Percentiles rank a stretch among this genome's conserved stretches.
Conservation (phyloP, 805 yeast species). For the Grigorovia yakushimaensis region DNA sequence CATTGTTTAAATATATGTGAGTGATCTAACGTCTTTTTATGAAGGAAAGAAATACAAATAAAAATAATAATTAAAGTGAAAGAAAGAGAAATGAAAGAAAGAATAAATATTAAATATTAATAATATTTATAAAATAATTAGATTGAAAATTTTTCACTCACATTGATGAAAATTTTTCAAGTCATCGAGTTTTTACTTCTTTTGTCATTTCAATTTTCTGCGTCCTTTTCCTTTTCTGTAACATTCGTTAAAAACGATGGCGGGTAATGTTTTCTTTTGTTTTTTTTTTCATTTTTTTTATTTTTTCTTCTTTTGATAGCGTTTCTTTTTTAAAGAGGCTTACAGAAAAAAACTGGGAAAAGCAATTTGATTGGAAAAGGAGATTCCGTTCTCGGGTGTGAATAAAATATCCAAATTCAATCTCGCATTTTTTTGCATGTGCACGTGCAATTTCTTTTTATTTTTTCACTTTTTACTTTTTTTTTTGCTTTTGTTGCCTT, state of each 20-base stretch:
- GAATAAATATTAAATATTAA: background rate
- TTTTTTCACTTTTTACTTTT: too few relatives aligned
- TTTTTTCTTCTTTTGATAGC: background rate
- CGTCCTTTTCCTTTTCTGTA: background rate
- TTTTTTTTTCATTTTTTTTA: background rate
- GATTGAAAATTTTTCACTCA: background rate
- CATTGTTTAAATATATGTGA: constrained; percentile 40
- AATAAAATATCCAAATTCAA: background rate
- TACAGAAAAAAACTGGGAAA: too few relatives aligned
- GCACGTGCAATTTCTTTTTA: background rate
- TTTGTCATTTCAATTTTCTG: background rate
- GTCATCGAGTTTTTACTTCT: background rate
- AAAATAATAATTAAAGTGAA: background rate
- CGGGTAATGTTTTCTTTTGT: background rate
- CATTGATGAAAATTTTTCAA: background rate
- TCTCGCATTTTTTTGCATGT: background rate
- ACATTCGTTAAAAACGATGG: background rate
- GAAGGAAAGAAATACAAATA: background rate
- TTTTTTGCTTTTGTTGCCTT: background rate
- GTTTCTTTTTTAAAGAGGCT: too few relatives aligned
- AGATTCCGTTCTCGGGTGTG: too few relatives aligned
- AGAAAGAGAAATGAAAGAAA: background rate
- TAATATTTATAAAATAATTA: background rate
- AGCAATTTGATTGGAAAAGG: too few relatives aligned
- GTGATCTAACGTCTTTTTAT: constrained; percentile 24